Percentiles rank a stretch among this genome's conserved stretches.
phyloP scores from a whole-genome alignment of 331 rosid genomes.

The Quercus phellos region DNA sequence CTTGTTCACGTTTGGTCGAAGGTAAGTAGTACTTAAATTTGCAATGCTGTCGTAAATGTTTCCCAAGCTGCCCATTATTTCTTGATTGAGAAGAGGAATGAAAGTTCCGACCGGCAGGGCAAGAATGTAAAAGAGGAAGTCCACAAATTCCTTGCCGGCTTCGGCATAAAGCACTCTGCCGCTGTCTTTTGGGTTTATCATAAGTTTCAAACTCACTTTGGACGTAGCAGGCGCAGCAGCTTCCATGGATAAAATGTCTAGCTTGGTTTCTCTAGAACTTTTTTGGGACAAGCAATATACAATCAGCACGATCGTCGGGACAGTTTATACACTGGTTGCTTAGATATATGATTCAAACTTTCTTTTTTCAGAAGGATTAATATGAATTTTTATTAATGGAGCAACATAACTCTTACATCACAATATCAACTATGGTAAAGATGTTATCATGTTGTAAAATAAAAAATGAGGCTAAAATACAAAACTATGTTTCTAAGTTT shows the following conservation, averaged over 20 bases:
- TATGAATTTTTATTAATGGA: no score
- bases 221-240: not conserved
- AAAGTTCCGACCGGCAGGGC: conserved; percentile 23
- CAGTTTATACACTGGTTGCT: no score
- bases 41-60: conserved; percentile 24
- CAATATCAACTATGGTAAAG: no score
- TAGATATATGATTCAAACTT: no score
- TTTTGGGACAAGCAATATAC: no score
- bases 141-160: conserved; percentile 17
- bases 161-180: conserved; percentile 12
- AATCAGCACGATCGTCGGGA: no score
- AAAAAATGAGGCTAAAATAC: no score
- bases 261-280: no score
- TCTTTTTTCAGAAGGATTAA: no score
- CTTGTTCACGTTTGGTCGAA: not conserved
- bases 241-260: not conserved
- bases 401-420: no score
- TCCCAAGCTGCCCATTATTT: conserved; percentile 13
- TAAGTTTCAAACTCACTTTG: conserved; percentile 21
- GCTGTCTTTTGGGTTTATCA: not conserved
- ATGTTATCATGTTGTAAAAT: no score
- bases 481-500: no score
- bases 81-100: not conserved
- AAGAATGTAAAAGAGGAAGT: conserved; percentile 20
- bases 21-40: not conserved